phyloP scores from a whole-genome alignment of 192 early-diverging fungal species.

The Entomortierella beljakovae region DNA sequence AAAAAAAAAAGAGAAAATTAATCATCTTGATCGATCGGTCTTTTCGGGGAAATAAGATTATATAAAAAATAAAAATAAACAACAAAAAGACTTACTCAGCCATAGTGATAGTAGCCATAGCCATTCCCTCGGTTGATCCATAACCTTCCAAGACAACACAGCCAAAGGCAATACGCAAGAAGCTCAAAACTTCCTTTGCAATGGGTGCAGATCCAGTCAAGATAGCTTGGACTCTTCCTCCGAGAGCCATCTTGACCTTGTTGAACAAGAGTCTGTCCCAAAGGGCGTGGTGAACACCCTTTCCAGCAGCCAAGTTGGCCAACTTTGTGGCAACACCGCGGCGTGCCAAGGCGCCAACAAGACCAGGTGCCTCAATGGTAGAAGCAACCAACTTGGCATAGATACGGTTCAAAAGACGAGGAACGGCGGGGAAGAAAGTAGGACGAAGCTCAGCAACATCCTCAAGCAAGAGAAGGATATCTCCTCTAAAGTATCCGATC shows the following conservation, averaged over 20 bases:
- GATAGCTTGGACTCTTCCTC: constrained; percentile 77
- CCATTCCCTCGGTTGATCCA: constrained; percentile 62
- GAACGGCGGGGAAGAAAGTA: constrained; percentile 89
- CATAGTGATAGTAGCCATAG: constrained; percentile 45
- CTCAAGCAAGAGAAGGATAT: constrained; percentile 79
- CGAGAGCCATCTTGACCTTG: constrained; percentile 83
- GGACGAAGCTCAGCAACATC: constrained; percentile 85
- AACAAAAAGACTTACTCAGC: constrained; percentile 26
- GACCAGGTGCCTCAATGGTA: constrained; percentile 71
- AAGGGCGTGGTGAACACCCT: constrained; percentile 74
- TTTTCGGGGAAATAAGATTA: not conserved
- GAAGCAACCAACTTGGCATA: constrained; percentile 68
- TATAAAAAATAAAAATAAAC: not conserved
- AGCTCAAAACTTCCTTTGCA: constrained; percentile 72
- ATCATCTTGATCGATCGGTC: not conserved
- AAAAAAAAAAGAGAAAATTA: constrained; percentile 1
- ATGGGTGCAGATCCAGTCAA: constrained; percentile 81
- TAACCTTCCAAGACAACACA: constrained; percentile 73
- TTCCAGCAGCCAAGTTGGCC: constrained; percentile 64
- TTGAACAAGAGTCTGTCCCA: constrained; percentile 92
- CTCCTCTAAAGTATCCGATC: constrained; percentile 76
- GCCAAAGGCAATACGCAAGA: constrained; percentile 74
- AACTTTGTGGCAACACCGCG: constrained; percentile 73
- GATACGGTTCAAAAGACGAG: constrained; percentile 91
- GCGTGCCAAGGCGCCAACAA: constrained; percentile 64